Percentiles rank a stretch among this genome's conserved stretches.
Conservation (phyloP, 1,139 yeast genomes). For the Casaregolazyma suthepensis region DNA sequence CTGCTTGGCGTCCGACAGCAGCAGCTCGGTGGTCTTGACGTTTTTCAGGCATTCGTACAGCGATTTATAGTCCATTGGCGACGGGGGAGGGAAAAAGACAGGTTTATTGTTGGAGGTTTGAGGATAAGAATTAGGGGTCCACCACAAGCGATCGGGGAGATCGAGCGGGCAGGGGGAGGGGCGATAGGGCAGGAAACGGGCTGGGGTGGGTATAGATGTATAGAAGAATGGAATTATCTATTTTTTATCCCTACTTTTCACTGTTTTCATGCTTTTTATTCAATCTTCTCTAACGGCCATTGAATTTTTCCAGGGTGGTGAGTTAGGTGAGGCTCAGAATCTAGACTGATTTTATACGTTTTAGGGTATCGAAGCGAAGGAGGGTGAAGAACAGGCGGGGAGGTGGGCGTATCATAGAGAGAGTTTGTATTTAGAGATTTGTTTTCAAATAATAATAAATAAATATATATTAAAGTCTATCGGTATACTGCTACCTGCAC, state of each 20-base stretch:
- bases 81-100: neutral
- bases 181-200: neutral
- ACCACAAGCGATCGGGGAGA: neutral
- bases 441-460: too few species aligned
- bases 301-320: neutral
- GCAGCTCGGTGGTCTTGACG: conserved; percentile 23
- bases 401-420: too few species aligned
- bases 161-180: neutral
- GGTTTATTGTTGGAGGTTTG: neutral
- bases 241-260: too few species aligned
- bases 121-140: neutral
- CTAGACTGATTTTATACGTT: neutral
- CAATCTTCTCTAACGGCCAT: neutral
- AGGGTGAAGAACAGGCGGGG: too few species aligned
- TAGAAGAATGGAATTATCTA: too few species aligned
- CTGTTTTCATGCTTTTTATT: neutral
- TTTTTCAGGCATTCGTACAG: conserved; percentile 24
- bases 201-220: too few species aligned
- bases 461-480: too few species aligned
- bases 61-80: conserved; percentile 20
- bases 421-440: too few species aligned
- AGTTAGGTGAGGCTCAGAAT: neutral
- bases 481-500: neutral
- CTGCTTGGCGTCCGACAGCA: conserved; percentile 26
- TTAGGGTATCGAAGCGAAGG: neutral